Evolutionary conservation across 2,329 filamentous ascomycete genomes (phyloP), one percentile per base, ranked within the genome.

Genomic region (Cephalotrichum gorgonifer): DNA sequence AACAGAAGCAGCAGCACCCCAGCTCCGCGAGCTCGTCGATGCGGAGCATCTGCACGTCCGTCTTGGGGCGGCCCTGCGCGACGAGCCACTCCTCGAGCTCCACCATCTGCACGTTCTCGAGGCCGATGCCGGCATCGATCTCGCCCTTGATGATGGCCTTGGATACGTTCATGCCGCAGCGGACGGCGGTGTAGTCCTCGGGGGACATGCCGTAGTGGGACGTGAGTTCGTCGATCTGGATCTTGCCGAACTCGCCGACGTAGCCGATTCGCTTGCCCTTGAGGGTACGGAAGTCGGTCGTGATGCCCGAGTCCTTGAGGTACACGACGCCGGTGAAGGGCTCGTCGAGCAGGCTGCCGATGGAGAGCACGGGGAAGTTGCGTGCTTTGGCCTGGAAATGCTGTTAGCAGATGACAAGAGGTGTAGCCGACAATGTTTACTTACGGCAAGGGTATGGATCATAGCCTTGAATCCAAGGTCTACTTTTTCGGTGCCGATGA

Each of bases 101-200:
- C 41, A 88, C 85, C 85, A 88, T 88, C 65, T 89, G 85, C 6
- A 88, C 85, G 59, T 89, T 89, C 65, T 88, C 85, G 5, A 89
- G 78, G 17, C 85, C 85, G 58, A 87, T 76, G 31, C 85, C 85
- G 17, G 85, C 85, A 60, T 88, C 82, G 55, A 88, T 86, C 35
- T 75, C 74, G 55, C 84, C 83, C 51, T 76, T 72, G 63, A 85
- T 86, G 65, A 88, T 86, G 57, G 84, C 84, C 62, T 84, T 83
- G 63, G 80, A 81, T 44, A 89, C 83, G 63, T 89, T 88, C 85
- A 88, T 89, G 54, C 85, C 86, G 61, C 85, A 88, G 51, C 85
- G 83, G 7, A 89, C 75, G 31, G 85, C 84, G 1, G 81, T 86
- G 72, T 89, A 88, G 68, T 88, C 84, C 6, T 71, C 66, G 0